Conservation (phyloP, 768 basidiomycete species). For the Serendipita vermifera region DNA sequence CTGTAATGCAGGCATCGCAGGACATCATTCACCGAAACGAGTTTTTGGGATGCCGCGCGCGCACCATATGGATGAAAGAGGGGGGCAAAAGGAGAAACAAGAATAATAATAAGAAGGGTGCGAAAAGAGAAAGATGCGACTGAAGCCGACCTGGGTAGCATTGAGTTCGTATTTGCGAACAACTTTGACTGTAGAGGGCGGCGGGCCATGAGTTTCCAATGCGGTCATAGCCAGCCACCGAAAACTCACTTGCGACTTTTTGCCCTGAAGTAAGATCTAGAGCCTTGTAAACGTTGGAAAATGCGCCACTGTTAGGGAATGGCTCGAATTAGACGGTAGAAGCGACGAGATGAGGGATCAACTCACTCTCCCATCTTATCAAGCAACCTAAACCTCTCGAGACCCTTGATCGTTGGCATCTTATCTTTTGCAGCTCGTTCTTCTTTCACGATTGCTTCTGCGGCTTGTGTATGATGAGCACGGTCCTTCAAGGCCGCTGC, state of each 20-base stretch:
- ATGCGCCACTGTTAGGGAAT: conserved; percentile 72
- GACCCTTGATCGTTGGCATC: conserved; percentile 77
- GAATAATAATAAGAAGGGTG: conserved; percentile 13
- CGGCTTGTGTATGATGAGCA: conserved; percentile 25
- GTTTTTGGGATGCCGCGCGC: conserved; percentile 10
- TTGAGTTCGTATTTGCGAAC: conserved; percentile 90
- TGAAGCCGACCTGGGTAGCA: conserved; percentile 67
- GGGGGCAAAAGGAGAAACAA: conserved; percentile 22
- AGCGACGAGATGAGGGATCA: conserved; percentile 8
- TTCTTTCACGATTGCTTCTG: conserved; percentile 60
- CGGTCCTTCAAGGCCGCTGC: conserved; percentile 12
- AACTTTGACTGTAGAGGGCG: conserved; percentile 56
- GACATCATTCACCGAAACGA: too few relatives aligned
- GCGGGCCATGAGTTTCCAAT: conserved; percentile 15
- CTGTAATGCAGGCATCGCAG: conserved; percentile 29
- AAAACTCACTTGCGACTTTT: conserved; percentile 64
- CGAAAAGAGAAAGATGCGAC: conserved; percentile 4
- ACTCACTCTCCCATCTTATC: conserved; percentile 93
- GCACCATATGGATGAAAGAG: conserved; percentile 10
- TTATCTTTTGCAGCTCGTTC: conserved; percentile 58
- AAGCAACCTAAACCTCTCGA: conserved; percentile 62
- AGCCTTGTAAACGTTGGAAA: conserved; percentile 97
- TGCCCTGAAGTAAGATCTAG: conserved; percentile 58
- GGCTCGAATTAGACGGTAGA: conserved; percentile 15
- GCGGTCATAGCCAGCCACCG: conserved; percentile 15